These are phyloP conservation scores for Arachis monticola DNA, from an alignment of 331 rosid species.

Conservation along the genomic window DNA sequence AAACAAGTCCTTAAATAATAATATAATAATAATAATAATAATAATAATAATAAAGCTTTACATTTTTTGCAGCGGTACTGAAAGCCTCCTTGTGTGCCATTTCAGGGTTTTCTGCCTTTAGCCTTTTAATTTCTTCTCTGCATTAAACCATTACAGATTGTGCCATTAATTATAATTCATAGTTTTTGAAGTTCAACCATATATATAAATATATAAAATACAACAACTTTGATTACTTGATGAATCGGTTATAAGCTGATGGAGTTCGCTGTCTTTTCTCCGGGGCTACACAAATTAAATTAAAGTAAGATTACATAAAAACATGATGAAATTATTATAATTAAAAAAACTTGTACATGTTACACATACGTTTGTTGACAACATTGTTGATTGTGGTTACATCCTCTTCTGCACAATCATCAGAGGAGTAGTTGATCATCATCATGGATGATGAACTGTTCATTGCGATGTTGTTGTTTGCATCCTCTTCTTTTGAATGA, in stretches of 20 bases:
- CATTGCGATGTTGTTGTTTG: conserved; percentile 52
- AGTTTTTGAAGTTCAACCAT: background rate
- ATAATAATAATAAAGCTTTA: conserved; percentile 20
- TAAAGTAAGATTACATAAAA: background rate
- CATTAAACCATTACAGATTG: conserved; percentile 29
- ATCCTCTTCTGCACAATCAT: conserved; percentile 70
- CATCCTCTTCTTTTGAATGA: conserved; percentile 55
- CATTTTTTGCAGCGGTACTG: conserved; percentile 93
- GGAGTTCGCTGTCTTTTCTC: conserved; percentile 98
- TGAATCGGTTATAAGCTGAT: conserved; percentile 91
- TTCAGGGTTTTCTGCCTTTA: conserved; percentile 78
- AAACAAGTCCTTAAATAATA: too few species aligned
- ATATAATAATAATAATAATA: too few species aligned
- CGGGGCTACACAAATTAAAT: conserved; percentile 61
- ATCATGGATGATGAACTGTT: conserved; percentile 43
- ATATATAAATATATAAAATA: too few species aligned
- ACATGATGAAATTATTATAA: background rate
- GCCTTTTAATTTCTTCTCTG: conserved; percentile 94
- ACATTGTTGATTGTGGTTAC: conserved; percentile 51
- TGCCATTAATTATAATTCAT: conserved; percentile 37
- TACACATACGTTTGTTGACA: conserved; percentile 72
- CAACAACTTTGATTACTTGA: conserved; percentile 58
- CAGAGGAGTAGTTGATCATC: conserved; percentile 58
- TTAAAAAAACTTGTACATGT: background rate
- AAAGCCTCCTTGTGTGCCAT: conserved; percentile 97